Base-by-base conservation (phyloP, 2,329 filamentous ascomycete species). In the Mycocentrospora acerina region DNA sequence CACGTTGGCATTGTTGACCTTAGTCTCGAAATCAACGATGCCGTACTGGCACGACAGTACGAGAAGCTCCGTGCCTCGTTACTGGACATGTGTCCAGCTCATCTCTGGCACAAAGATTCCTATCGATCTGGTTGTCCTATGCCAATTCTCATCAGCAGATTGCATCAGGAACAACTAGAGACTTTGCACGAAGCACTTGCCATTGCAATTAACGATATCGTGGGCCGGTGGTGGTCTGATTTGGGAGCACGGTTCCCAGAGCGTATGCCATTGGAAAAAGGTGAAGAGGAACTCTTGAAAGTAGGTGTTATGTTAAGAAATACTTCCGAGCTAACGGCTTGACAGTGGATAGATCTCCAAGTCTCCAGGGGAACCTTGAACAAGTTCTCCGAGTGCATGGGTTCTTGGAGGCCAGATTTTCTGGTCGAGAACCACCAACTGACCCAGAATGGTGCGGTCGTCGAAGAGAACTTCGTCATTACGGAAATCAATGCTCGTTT, bases 401-500 rank as follows among this genome's bases (percentile, higher is more conserved):
- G 31, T 24, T 33, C 31, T 33, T 33, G 31, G 31, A 33, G 31
- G 31, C 31, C 31, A 33, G 31, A 33, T 22, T 33, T 33, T 16
- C 18, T 33, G 19, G 31, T 33, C n/a, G 31, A 33, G 24, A 13
- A 33, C 19, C 31, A 16, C 24, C 19, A 13, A 24, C 11, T 25
- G 18, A 15, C 12, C 24, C 31, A 33, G 18, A 33, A 33, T 24
- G 24, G 31, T 16, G 31, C 19, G n/a, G 14, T 33, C 24, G 12
- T 25, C 24, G 31, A 33, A 26, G 31, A 33, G 19, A 33, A 33
- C 16, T 33, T 33, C 14, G 24, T 33, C 22, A 33, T 33, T 22
- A 33, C 31, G 10, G 31, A 33, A 33, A 33, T 33, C n/a, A 33
- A 33, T 33, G 31, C 31, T 33, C 31, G 31, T 15, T 33, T 33